Percentiles rank a stretch among this genome's conserved stretches.
Evolutionary conservation across 331 rosid species (phyloP).

Genomic region (Saraca asoca): DNA sequence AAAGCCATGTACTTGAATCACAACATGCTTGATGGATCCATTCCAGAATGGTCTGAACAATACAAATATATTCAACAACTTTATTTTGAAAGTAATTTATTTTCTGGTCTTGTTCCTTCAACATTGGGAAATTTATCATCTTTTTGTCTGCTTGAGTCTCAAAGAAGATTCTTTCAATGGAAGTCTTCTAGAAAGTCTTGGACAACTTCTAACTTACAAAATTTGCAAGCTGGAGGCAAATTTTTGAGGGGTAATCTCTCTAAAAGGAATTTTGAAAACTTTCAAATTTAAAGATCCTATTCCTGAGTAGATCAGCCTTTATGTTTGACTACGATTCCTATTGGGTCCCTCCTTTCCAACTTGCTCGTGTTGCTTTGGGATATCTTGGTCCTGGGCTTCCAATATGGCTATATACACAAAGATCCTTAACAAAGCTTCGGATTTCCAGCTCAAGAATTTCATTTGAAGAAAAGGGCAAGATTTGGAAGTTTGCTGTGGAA

Average conservation of each 20-base stretch:
- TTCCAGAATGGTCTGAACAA: slow-evolving; percentile 11
- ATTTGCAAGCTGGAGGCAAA: neutral
- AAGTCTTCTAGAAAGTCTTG: slow-evolving; percentile 1
- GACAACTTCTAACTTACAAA: slow-evolving; percentile 7
- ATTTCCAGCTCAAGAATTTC: neutral
- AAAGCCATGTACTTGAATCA: fast-evolving
- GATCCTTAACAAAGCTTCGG: neutral
- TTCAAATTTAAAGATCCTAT: neutral
- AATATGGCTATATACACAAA: neutral
- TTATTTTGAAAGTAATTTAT: neutral
- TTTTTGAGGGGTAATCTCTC: neutral
- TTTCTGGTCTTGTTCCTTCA: neutral
- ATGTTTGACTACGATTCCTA: neutral
- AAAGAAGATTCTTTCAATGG: neutral
- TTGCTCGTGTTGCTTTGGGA: too few relatives aligned
- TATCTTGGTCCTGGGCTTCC: neutral
- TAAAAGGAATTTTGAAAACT: neutral
- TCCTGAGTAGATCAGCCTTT: neutral
- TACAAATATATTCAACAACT: neutral
- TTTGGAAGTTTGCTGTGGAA: neutral
- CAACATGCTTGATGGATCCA: neutral
- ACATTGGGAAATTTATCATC: slow-evolving; percentile 25
- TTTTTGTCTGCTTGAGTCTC: neutral
- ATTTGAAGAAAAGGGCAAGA: neutral
- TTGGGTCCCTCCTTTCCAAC: neutral